Evolutionary conservation across 2,329 filamentous ascomycete genomes (phyloP), one percentile per base, ranked within the genome.

Genomic region (Aschersonia sp.): DNA sequence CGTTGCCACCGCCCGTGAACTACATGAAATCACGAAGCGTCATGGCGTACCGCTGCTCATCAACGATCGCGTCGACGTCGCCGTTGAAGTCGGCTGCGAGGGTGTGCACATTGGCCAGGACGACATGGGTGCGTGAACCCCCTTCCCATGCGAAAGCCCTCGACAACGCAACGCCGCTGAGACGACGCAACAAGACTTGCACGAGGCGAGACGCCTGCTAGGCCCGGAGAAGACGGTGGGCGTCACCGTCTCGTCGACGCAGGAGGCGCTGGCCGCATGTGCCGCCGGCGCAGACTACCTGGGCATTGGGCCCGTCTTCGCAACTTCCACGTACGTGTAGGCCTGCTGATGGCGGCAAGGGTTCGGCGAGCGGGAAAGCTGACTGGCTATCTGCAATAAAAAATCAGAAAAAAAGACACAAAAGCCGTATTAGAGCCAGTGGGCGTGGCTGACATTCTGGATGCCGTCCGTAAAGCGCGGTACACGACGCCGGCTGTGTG

Each of bases 51-150:
- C 91, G 31, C 74, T 97, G 49, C 71, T 97, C 48, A 89, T 97
- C 69, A 97, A 97, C 61, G 92, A 97, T 62, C 80, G 89, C 9
- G 77, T 96, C 5, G 89, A 95, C 61, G 86, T 97, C 30, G 89
- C 89, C 6, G 73, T 88, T 20, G 89, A 88, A 10, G 77, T 89
- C 43, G 85, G 81, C 9, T 92, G 86, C 49, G 91, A 96, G 67
- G 92, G 92, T 44, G 88, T 95, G 6, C 92, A 97, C 63, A 77
- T 97, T 45, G 92, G 92, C 5, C 91, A 97, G 68, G 89, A 96
- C 74, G 91, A 97, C 63, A 82, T 95, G 72, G 73, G 83, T 85
- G 64, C 54, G 73, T 64, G 4, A 45, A 6, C 29, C 28, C 40
- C 43, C 43, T 53, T 28, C 5, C 38, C 4, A 10, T 12, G 40